Conservation (phyloP, 257 asterid species). For the Paulownia fortunei region DNA sequence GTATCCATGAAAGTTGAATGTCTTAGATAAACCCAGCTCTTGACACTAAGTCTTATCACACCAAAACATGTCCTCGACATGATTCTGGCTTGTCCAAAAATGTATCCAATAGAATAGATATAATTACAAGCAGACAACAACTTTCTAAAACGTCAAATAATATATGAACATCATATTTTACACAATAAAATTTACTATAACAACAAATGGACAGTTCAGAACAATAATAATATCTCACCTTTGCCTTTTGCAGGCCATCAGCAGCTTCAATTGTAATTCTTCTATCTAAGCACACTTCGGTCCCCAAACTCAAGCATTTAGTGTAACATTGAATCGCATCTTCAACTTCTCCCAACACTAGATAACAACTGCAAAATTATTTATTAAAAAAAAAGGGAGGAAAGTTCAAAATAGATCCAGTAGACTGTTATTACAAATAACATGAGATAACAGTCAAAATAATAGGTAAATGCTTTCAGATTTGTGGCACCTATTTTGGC, state of each 20-base stretch:
- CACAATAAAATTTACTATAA: neutral
- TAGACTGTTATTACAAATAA: conserved; percentile 4
- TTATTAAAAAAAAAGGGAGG: neutral
- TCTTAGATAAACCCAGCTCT: conserved; percentile 6
- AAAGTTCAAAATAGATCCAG: conserved; percentile 1
- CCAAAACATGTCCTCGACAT: neutral
- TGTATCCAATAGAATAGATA: neutral
- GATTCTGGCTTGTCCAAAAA: neutral
- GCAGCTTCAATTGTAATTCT: conserved; percentile 85
- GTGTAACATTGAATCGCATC: conserved; percentile 65
- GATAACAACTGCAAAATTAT: conserved; percentile 67
- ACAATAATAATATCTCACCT: conserved; percentile 52
- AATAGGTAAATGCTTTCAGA: neutral
- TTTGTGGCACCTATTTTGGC: neutral
- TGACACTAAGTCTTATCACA: neutral
- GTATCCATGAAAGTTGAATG: neutral
- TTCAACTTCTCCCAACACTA: conserved; percentile 82
- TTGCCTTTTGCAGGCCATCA: conserved; percentile 81
- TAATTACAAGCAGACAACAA: neutral
- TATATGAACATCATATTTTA: conserved; percentile 1
- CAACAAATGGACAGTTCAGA: neutral
- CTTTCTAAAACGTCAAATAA: neutral
- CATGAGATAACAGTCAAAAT: neutral
- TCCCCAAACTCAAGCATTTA: conserved; percentile 63
- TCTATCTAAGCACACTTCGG: conserved; percentile 78